Percentiles rank a stretch among this genome's conserved stretches.
Evolutionary conservation across 1,139 yeast species (phyloP).

Genomic region (Hansenula sp.): DNA sequence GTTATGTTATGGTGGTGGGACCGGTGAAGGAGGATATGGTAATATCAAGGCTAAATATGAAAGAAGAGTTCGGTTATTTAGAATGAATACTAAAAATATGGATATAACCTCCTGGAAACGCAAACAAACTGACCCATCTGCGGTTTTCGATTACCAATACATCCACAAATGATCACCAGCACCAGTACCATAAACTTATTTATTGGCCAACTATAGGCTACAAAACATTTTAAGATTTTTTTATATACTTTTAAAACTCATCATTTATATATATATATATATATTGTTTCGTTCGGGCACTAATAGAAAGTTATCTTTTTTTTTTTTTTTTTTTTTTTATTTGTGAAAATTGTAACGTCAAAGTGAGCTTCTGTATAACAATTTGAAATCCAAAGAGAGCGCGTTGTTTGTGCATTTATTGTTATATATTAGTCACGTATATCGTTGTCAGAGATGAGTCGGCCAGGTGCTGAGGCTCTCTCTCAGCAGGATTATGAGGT

Average conservation of each 20-base stretch:
- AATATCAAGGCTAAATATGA: slow-evolving; percentile 15
- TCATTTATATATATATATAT: too few relatives aligned
- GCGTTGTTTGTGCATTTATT: background rate
- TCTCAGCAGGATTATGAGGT: background rate
- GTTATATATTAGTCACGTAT: too few relatives aligned
- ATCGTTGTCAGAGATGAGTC: background rate
- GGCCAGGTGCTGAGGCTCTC: background rate
- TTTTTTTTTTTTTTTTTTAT: too few relatives aligned
- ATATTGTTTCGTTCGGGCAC: background rate
- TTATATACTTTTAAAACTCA: too few relatives aligned
- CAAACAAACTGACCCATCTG: slow-evolving; percentile 30
- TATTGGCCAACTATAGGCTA: too few relatives aligned
- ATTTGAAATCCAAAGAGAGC: background rate
- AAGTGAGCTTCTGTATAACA: too few relatives aligned
- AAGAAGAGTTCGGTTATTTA: slow-evolving; percentile 42
- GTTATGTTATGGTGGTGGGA: slow-evolving; percentile 55
- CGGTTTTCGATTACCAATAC: slow-evolving; percentile 27
- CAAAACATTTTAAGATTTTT: too few relatives aligned
- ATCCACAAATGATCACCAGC: slow-evolving; percentile 7
- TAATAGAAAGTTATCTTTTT: too few relatives aligned
- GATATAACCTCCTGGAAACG: slow-evolving; percentile 50
- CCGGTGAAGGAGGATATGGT: slow-evolving; percentile 46
- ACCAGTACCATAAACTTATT: too few relatives aligned
- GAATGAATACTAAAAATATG: slow-evolving; percentile 34
- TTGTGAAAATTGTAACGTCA: background rate